Evolutionary conservation across 345 rosid genomes (phyloP), one percentile per base, ranked within the genome.

Genomic region (Moricandia moricandioides): DNA sequence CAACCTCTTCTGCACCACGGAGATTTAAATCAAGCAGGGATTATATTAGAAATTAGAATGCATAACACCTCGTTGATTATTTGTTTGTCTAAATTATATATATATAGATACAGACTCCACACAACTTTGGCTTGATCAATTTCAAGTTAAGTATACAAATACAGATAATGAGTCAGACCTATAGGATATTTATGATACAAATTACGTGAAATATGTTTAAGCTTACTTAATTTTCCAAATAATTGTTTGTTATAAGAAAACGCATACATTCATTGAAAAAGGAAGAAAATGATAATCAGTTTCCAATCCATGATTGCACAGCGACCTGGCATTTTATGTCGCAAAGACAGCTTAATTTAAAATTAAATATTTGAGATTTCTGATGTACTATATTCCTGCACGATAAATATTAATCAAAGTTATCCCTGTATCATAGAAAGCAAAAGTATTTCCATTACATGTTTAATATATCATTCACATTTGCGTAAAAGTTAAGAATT

Each of bases 1-100:
- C 76, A 56, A 77, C 71, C 7, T 70, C 60, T 33, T 64, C 13
- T 71, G 76, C 76, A 71, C 72, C 43, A 45, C 14, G 40, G 18
- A 69, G 52, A 64, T 65, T 57, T 71, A 35, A 33, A 8, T 34
- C 4, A 65, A 2, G 52, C 52, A 45, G 12, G 30, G 40, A 49
- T 14, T 49, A 29, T 62, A 8, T 70, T 31, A 24, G 60, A 70
- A 55, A 8, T 70, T 31, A 24, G 60, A 70, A 55, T 49, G 21
- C 40, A 29, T 43, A 45, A 12, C 34, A 21, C 55, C 72, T 5
- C 29, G 16, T 24, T 56, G 52, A 34, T 55, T 68, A 26, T 37
- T 52, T 6, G 59, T 35, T 16, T 54, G 24, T 52, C 17, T 31
- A 11, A 35, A 61, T 35, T 8, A 37, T 37, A 37, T 34, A 40